Evolutionary conservation across 1,139 yeast genomes (phyloP).

Genomic region (Yamadazyma pseudoaaseri): DNA sequence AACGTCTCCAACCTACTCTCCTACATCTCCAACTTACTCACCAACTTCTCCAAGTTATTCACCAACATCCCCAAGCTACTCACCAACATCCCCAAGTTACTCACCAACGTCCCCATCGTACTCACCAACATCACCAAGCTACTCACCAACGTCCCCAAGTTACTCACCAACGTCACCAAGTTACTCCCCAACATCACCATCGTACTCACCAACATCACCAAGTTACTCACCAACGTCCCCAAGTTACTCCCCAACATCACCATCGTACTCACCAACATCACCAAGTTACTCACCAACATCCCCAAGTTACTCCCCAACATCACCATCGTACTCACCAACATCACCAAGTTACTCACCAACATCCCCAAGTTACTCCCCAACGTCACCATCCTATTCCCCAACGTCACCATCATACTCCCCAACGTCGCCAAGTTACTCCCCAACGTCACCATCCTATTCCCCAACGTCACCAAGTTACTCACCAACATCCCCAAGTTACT

Average conservation of each 20-base stretch:
- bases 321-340: conserved; percentile 57
- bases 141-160: conserved; percentile 64
- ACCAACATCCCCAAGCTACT: conserved; percentile 47
- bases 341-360: conserved; percentile 60
- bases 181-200: conserved; percentile 51
- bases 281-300: conserved; percentile 73
- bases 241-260: conserved; percentile 65
- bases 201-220: conserved; percentile 55
- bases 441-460: conserved; percentile 42
- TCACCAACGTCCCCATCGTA: conserved; percentile 74
- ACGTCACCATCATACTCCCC: conserved; percentile 65
- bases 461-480: conserved; percentile 51
- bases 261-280: conserved; percentile 66
- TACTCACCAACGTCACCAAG: conserved; percentile 64
- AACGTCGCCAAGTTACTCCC: conserved; percentile 58
- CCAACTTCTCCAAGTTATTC: conserved; percentile 76
- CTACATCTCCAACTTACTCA: conserved; percentile 69
- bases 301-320: conserved; percentile 74
- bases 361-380: conserved; percentile 62
- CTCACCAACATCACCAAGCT: conserved; percentile 70
- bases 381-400: conserved; percentile 65
- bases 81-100: conserved; percentile 53
- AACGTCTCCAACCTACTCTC: conserved; percentile 50
- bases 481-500: conserved; percentile 73
- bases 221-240: conserved; percentile 59